phyloP scores from a whole-genome alignment of 371 early-diverging fungal species.

The Lichtheimia corymbifera region DNA sequence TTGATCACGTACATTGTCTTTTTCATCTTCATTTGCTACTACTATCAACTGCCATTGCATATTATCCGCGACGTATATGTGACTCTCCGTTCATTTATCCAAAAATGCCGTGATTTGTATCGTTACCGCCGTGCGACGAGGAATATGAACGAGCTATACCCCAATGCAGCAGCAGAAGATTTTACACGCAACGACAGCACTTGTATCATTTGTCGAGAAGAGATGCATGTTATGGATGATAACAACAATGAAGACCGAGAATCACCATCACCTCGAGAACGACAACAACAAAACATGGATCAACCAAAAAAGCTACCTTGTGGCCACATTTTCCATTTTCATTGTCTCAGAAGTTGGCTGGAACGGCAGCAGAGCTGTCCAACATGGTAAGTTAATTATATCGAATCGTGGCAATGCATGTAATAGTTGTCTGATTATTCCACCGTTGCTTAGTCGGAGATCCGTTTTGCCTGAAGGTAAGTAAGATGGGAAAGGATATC shows the following conservation, averaged over 20 bases:
- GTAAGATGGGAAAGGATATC: background rate
- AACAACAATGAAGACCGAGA: slow-evolving; percentile 7
- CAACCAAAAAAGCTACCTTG: slow-evolving; percentile 95
- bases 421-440: background rate
- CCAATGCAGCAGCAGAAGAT: slow-evolving; percentile 84
- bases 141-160: slow-evolving; percentile 95
- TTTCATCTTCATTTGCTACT: slow-evolving; percentile 80
- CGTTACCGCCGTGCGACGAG: slow-evolving; percentile 92
- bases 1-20: slow-evolving; percentile 83
- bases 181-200: slow-evolving; percentile 79
- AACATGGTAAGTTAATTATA: slow-evolving; percentile 71
- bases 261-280: slow-evolving; percentile 19
- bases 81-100: slow-evolving; percentile 86
- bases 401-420: background rate
- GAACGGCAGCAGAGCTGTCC: slow-evolving; percentile 99
- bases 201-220: slow-evolving; percentile 97
- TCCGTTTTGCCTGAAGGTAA: slow-evolving; percentile 46
- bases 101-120: slow-evolving; percentile 83
- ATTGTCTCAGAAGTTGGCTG: slow-evolving; percentile 97
- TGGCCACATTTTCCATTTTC: slow-evolving; percentile 97
- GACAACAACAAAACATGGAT: slow-evolving; percentile 45
- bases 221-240: slow-evolving; percentile 63
- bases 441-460: slow-evolving; percentile 43
- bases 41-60: slow-evolving; percentile 89
- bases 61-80: slow-evolving; percentile 95